Evolutionary conservation across 257 asterid genomes (phyloP), one percentile per base, ranked within the genome.

Genomic region (Lycium ferocissimum): DNA sequence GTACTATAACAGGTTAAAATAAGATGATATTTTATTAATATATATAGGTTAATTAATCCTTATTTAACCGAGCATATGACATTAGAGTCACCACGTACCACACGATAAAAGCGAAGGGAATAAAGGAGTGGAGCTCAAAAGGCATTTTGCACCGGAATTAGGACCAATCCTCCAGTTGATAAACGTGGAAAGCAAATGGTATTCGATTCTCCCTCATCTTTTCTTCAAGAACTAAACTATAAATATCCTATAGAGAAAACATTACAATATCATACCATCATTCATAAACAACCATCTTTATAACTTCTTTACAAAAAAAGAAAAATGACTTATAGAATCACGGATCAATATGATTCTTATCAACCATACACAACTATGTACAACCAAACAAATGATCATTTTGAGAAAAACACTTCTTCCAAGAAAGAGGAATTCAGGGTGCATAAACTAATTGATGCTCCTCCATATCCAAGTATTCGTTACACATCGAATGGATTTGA

Each of bases 391-490:
- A 47, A 47, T 2, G 3, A 20, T 40, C 61, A 47, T 20, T 22
- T 73, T 20, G 57, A 73, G 80, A 12, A 12, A 20, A 59, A 20
- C 61, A 47, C 47, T 47, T 73, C 40, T 2, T 73, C n/a, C 9
- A 73, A 73, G 59, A n/a, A 20, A 4, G 61, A 73, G 35, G 61
- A 73, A 22, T 3, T 69, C 3, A 73, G 45, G 81, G 43, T 73
- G 1, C 81, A 47, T 47, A 73, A 73, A 47, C 20, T 73, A 47
- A 73, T 47, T 73, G 81, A 73, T 73, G 81, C 0, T 73, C 81
- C 81, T 73, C 81, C 81, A 73, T 47, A 73, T 73, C 43, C 81
- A 73, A 73, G 81, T 47, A 49, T 73, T 73, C 9, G 1, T 47
- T 73, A 73, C 43, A 73, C 59, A 6, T 47, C 40, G 5, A 47